Evolutionary conservation across 176 grass and related monocot genomes (phyloP).

Genomic region (Saccharum spontaneum): DNA sequence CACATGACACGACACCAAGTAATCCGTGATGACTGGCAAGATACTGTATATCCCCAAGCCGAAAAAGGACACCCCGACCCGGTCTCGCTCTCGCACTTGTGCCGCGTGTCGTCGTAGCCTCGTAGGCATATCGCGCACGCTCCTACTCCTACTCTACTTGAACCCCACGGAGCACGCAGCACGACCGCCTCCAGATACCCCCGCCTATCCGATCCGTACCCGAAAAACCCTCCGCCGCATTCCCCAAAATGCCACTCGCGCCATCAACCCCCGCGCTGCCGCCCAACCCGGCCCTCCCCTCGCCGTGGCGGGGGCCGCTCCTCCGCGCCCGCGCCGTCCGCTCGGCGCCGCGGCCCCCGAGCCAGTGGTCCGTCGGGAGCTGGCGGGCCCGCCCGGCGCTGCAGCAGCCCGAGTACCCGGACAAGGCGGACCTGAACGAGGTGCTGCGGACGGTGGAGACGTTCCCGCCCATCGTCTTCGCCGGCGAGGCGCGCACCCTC

Average conservation of each 20-base stretch:
- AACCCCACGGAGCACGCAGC: no score
- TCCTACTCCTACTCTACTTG: no score
- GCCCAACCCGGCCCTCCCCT: conserved; percentile 23
- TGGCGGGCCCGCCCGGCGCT: conserved; percentile 59
- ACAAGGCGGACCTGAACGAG: conserved; percentile 52
- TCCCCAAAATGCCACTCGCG: conserved; percentile 29
- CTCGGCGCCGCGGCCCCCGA: conserved; percentile 47
- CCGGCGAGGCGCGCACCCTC: conserved; percentile 76
- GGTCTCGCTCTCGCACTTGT: no score
- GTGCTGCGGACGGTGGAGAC: conserved; percentile 76
- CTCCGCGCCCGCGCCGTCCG: conserved; percentile 55
- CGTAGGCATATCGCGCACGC: no score
- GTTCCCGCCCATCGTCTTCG: conserved; percentile 90
- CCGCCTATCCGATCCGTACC: neutral
- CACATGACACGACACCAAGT: no score
- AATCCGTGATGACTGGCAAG: no score
- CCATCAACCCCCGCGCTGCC: conserved; percentile 3
- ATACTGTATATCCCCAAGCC: no score
- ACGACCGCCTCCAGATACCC: neutral
- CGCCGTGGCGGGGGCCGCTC: conserved; percentile 1
- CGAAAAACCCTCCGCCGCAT: neutral
- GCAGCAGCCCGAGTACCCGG: conserved; percentile 79
- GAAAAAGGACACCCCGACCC: no score
- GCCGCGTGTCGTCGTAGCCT: no score
- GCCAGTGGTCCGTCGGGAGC: conserved; percentile 67